Evolutionary conservation across 78 protist species (phyloP).

Genomic region (Dictyostelium purpureum): DNA sequence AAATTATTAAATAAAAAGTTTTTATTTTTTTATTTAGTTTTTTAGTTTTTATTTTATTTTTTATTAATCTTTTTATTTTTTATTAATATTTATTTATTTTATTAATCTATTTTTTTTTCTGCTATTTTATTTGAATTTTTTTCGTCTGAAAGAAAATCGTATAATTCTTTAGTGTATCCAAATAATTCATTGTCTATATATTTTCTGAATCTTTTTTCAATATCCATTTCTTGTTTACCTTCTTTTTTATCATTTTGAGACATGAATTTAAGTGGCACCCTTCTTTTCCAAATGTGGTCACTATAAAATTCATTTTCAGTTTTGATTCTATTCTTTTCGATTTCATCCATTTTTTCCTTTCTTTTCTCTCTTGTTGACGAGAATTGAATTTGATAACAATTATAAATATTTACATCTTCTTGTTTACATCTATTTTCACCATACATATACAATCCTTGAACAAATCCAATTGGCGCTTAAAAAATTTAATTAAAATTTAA

Average conservation of each 20-base stretch:
- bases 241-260: background rate
- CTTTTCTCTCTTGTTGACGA: conserved; percentile 14
- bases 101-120: background rate
- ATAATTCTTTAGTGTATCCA: background rate
- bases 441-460: conserved; percentile 29
- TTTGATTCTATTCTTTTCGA: background rate
- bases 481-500: background rate
- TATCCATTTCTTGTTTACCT: too few relatives aligned
- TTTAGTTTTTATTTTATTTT: background rate
- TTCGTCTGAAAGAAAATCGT: background rate
- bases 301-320: background rate
- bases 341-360: conserved; percentile 11
- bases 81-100: background rate
- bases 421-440: conserved; percentile 31
- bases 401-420: conserved; percentile 17
- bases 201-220: background rate
- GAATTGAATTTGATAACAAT: conserved; percentile 34
- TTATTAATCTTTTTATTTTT: background rate
- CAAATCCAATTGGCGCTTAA: conserved; percentile 53
- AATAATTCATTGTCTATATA: background rate
- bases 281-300: conserved; percentile 51
- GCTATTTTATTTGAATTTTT: background rate
- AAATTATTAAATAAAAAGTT: background rate
- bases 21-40: background rate
- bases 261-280: background rate